Evolutionary conservation across 768 basidiomycete genomes (phyloP).

Genomic region (Podaxis sp.): DNA sequence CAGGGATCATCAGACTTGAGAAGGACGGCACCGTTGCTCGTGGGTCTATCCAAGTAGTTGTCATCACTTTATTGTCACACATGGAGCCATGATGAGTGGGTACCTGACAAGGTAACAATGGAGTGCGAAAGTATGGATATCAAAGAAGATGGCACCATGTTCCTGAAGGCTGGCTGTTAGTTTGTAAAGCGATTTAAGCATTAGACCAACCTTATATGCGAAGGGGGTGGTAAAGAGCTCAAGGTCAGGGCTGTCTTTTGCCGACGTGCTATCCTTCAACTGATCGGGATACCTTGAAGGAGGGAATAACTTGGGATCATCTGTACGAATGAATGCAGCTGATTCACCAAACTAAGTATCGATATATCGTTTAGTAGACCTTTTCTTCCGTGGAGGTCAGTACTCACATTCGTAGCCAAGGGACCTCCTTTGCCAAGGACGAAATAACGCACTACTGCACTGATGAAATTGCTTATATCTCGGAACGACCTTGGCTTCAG

Average conservation of each 20-base stretch:
- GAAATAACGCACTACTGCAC: constrained; percentile 44
- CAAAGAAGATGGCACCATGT: constrained; percentile 29
- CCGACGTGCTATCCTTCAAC: constrained; percentile 35
- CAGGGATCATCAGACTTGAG: constrained; percentile 40
- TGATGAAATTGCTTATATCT: constrained; percentile 33
- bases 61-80: not conserved
- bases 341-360: constrained; percentile 37
- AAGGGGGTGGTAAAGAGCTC: constrained; percentile 37
- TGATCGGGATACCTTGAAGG: constrained; percentile 30
- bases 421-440: constrained; percentile 41
- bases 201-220: constrained; percentile 41
- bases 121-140: constrained; percentile 34
- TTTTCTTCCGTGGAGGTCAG: not conserved
- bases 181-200: constrained; percentile 16
- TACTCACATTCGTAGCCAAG: constrained; percentile 49
- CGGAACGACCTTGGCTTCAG: constrained; percentile 28
- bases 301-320: constrained; percentile 35
- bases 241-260: constrained; percentile 34
- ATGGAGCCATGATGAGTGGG: not conserved
- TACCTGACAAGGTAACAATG: constrained; percentile 41
- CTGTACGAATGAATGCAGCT: constrained; percentile 49
- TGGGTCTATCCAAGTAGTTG: constrained; percentile 26
- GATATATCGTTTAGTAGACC: not conserved
- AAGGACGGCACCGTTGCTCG: constrained; percentile 34
- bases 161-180: constrained; percentile 20